These are phyloP conservation scores for Backusella morwellensis DNA, from an alignment of 192 early-diverging fungal species.

Conservation along the genomic window DNA sequence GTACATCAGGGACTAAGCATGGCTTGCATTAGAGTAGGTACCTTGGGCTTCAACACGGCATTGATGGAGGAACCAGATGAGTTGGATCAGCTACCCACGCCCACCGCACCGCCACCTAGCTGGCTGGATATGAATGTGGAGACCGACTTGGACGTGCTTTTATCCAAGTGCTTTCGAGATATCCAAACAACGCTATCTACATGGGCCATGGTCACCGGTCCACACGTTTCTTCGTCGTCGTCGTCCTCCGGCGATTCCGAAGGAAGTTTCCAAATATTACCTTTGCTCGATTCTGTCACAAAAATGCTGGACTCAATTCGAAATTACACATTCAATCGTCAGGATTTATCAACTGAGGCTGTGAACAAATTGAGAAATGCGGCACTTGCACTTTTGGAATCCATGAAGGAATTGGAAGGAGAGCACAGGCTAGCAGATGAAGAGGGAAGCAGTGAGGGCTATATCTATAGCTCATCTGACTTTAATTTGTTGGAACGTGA, in stretches of 20 bases:
- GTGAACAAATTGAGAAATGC: slow-evolving; percentile 40
- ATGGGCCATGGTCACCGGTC: slow-evolving; percentile 53
- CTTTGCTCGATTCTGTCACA: slow-evolving; percentile 47
- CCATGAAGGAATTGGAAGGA: slow-evolving; percentile 48
- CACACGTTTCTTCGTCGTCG: slow-evolving; percentile 11
- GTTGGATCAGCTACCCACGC: slow-evolving; percentile 35
- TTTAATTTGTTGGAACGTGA: slow-evolving; percentile 44
- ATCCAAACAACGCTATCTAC: slow-evolving; percentile 48
- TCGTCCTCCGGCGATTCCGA: slow-evolving; percentile 8
- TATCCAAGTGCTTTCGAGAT: slow-evolving; percentile 42
- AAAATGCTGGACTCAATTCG: slow-evolving; percentile 50
- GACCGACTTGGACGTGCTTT: slow-evolving; percentile 44
- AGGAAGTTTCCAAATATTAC: slow-evolving; percentile 40
- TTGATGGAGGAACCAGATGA: slow-evolving; percentile 44
- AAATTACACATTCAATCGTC: slow-evolving; percentile 51
- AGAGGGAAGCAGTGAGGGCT: slow-evolving; percentile 41
- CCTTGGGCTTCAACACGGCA: slow-evolving; percentile 25
- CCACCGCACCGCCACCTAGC: slow-evolving; percentile 40
- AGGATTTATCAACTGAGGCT: slow-evolving; percentile 37
- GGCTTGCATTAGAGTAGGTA: slow-evolving; percentile 20
- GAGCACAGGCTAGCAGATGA: slow-evolving; percentile 36
- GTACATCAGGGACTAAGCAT: neutral
- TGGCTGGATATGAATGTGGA: slow-evolving; percentile 43
- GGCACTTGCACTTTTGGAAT: slow-evolving; percentile 44
- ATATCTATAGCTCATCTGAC: slow-evolving; percentile 45